Evolutionary conservation across 2,329 filamentous ascomycete species (phyloP), one percentile per base, ranked within the genome.

Genomic region (Diaporthe humulicola): DNA sequence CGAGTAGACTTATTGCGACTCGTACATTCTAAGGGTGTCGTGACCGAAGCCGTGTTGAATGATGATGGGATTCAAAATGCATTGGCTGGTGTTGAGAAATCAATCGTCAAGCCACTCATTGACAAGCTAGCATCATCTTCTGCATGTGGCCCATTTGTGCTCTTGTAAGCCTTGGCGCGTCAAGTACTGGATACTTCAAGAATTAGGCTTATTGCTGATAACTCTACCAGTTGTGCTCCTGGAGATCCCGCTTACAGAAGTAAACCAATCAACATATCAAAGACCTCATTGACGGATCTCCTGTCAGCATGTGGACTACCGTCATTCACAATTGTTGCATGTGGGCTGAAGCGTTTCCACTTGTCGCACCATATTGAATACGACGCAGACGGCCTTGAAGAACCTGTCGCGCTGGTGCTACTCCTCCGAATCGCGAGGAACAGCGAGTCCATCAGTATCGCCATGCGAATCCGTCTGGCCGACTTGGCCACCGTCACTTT

Each of bases 351-450:
- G 52, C 30, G 58, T 5, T 73, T 73, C 45, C 70, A 74, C 40
- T 38, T 73, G 52, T 74, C 73, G 4, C 73, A 61, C 25, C 70
- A 74, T 19, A 60, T 64, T 14, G 52, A 73, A 19, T 73, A 72
- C 28, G 28, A 58, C n/a, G 56, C 19, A 6, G 36, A 60, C 17
- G 22, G 25, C 6, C 40, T 25, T 8, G 40, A 74, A 1, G 22
- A 25, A 0, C 73, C 73, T 22, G 69, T 52, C 50, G 73, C 69
- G 3, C n/a, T 74, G 2, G 22, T 73, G 38, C 28, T 74, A 15
- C 38, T 72, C 1, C 50, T 74, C 19, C 69, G 70, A 0, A 75
- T 73, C 5, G 36, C 60, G 25, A 71, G 70, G 12, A 64, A 69
- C 50, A 67, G 57, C 52, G 52, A 67, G 22, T 50, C 52, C 10